Evolutionary conservation across 257 asterid genomes (phyloP), one percentile per base, ranked within the genome.

Genomic region (Phtheirospermum japonicum): DNA sequence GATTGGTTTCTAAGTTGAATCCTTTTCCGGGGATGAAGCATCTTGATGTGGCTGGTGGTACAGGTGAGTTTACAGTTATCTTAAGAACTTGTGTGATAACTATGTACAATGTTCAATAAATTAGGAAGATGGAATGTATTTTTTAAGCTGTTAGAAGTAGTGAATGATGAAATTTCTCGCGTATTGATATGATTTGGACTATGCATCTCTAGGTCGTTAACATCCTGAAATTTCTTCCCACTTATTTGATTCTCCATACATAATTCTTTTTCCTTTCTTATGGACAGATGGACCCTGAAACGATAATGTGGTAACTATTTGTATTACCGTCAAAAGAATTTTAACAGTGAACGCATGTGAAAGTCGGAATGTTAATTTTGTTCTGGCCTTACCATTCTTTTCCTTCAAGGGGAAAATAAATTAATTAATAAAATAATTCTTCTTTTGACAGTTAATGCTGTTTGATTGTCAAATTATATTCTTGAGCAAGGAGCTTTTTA

Each of bases 31-130:
- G 99, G 58, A 92, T 85, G 89, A 92, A 85, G 81, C 99, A 89
- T 79, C 97, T 92, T 48, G 99, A 92, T 78, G 97, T n/a, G n/a
- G n/a, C n/a, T n/a, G 99, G 97, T 69, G 99, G 99, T 68, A 92
- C 99, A 73, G 97, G 96, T 88, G 75, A 72, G 58, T 19, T n/a
- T 64, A 32, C 37, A 17, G 28, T 48, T 48, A 18, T 7, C 19
- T 61, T 20, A n/a, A 61, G 55, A 14, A 31, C 43, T 17, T 67
- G 55, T 32, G 18, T 63, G 60, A 1, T 23, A 1, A 23, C 28
- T n/a, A n/a, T n/a, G 28, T 23, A 3, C 1, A 23, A 23, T 23
- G 28, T 64, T 32, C 5, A 4, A 14, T 37, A 30, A 59, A 65
- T 36, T 61, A 18, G 32, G 20, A 39, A 14, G 37, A 16, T 63